A percentile compares a stretch with the other conserved stretches of the same genome.
Conservation (phyloP, 768 basidiomycete genomes). For the Russula foetens region DNA sequence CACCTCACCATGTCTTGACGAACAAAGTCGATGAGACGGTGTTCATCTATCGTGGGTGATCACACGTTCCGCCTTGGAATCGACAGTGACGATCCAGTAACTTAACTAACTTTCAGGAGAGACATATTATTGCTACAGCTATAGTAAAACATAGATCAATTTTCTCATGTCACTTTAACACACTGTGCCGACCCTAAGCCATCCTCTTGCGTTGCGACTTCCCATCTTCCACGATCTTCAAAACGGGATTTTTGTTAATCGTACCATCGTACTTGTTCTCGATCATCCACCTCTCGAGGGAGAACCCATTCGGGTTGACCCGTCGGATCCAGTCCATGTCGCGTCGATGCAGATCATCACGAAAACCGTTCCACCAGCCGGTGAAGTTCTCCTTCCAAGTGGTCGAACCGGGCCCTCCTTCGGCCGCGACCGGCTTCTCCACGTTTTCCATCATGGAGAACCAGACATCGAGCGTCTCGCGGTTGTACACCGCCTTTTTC, state of each 20-base stretch:
- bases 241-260: background rate
- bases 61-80: no score
- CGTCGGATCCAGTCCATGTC: constrained; percentile 38
- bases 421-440: constrained; percentile 22
- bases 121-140: no score
- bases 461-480: constrained; percentile 21
- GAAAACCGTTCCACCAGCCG: constrained; percentile 36
- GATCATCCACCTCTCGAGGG: constrained; percentile 9
- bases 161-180: no score
- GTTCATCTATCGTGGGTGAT: no score
- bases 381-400: constrained; percentile 34
- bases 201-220: constrained; percentile 1
- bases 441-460: constrained; percentile 14
- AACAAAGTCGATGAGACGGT: no score
- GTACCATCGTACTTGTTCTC: constrained; percentile 10
- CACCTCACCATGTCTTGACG: no score
- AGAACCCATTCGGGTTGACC: constrained; percentile 5
- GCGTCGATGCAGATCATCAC: constrained; percentile 36
- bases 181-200: no score
- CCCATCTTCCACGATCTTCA: constrained; percentile 6
- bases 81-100: no score
- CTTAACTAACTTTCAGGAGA: no score
- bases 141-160: no score
- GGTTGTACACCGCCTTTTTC: constrained; percentile 20
- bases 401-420: constrained; percentile 16